Evolutionary conservation across 179 eudicot species (phyloP).

Genomic region (Camellia oleifera): DNA sequence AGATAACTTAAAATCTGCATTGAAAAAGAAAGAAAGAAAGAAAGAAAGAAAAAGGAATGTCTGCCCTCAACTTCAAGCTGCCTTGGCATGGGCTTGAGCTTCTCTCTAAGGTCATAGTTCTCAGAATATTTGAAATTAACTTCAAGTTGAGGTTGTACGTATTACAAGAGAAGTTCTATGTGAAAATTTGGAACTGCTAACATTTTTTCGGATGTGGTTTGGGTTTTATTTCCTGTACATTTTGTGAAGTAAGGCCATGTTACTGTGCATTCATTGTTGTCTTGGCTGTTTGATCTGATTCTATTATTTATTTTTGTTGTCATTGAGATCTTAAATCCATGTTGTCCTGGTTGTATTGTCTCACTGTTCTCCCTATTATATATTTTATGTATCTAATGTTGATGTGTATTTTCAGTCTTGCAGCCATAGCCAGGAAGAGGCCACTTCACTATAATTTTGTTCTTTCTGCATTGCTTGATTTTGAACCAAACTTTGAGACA

Average conservation of each 20-base stretch:
- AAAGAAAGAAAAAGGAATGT: background rate
- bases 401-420: constrained; percentile 53
- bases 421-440: constrained; percentile 81
- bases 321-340: constrained; percentile 10
- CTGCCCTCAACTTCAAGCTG: constrained; percentile 5
- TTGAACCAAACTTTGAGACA: constrained; percentile 53
- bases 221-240: background rate
- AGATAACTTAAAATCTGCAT: background rate
- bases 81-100: background rate
- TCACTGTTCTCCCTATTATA: background rate
- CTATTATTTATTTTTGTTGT: background rate
- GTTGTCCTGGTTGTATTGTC: constrained; percentile 4
- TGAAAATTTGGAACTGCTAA: background rate
- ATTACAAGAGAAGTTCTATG: background rate
- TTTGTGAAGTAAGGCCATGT: background rate
- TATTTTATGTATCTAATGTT: constrained; percentile 10
- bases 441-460: constrained; percentile 55
- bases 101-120: background rate
- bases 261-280: background rate
- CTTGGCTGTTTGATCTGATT: constrained; percentile 17
- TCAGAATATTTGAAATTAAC: background rate
- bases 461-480: constrained; percentile 68
- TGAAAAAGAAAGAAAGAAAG: background rate
- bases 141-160: background rate
- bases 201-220: background rate